Base-by-base conservation (phyloP, 2,329 filamentous ascomycete genomes). In the Fusarium oxysporum region DNA sequence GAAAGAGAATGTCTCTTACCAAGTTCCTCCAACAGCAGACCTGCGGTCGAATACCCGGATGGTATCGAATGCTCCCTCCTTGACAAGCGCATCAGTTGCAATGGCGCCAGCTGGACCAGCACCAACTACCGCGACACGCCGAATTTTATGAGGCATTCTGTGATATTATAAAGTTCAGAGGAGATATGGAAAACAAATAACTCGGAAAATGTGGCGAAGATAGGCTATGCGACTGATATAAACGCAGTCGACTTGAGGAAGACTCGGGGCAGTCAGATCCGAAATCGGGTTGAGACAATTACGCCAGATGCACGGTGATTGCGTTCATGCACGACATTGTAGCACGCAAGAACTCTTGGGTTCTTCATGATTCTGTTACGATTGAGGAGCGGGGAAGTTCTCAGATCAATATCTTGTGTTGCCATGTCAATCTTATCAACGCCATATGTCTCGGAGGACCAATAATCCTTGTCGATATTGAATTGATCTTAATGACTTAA, bases 31-130 rank as follows among this genome's bases (percentile, higher is more conserved):
- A 8, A 57, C 53, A 8, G 43, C 33, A 21, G 67, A 16, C 41
- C 63, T 41, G 8, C 71, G 68, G 16, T 73, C 71, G 45, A 73
- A 73, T 3, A 73, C 68, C 1, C 63, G 63, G 38, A 74, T 62
- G 3, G 30, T 60, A 12, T 74, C 71, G 38, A 74, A 72, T 0
- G 23, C 47, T 28, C 37, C 65, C 60, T 74, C 71, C 12, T 72
- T 72, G 23, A 59, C 63, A 5, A 73, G 48, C 5, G 71, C 71
- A 25, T 73, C 71, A n/a, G 68, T 68, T 6, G 65, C 54, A 25
- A 73, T 74, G 17, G 71, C 71, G 11, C 71, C 68, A 21, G 71
- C 63, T 13, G 71, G 71, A 1, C 71, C 71, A 17, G 71, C 68
- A 5, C 71, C 71, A 44, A 73, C 47, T 35, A 74, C 71, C 44